Base-by-base conservation (phyloP, 495 filamentous ascomycete species). In the Talaromyces liani region DNA sequence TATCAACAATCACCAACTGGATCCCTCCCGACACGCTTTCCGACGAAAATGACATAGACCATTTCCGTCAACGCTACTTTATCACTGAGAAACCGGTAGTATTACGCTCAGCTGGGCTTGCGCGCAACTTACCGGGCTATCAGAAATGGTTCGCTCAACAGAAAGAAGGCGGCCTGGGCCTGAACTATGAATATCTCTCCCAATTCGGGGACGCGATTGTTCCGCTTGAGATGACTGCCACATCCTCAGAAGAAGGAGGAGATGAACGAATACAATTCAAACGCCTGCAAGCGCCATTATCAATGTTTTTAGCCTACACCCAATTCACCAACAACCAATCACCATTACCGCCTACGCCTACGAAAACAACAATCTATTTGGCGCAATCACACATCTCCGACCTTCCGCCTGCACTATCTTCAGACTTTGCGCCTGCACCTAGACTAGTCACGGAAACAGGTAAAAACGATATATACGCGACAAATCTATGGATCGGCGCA, bases 401-500 rank as follows among this genome's bases (percentile, higher is more conserved):
- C 54, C 80, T 96, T 1, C 91, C 94, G 1, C 58, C 69, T 1
- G 57, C 69, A 1, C 70, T 97, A 5, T 81, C 75, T 53, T 73
- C 75, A 2, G 91, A 94, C 67, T 72, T 97, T 1, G 25, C 18
- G 1, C 88, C 89, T 0, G 80, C 81, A 0, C 94, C 94, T 0
- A 66, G 79, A 0, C 60, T 91, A 4, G 87, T 97, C 4, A 65
- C 61, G 24, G 63, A 77, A 34, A 77, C 84, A 9, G 86, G 91
- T 9, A 78, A 77, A 67, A 87, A 88, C 47, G 93, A 97, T 74
- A 74, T 97, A 10, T 98, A 98, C 69, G 84, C 85, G 66, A 85
- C 87, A 12, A 93, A 88, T 69, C 74, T 98, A 25, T 98, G 94
- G 94, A 81, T 98, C 5, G 94, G 94, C 9, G 75, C 88, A 4